Evolutionary conservation across 2,329 filamentous ascomycete species (phyloP).

Genomic region (Pseudogymnoascus sp.): DNA sequence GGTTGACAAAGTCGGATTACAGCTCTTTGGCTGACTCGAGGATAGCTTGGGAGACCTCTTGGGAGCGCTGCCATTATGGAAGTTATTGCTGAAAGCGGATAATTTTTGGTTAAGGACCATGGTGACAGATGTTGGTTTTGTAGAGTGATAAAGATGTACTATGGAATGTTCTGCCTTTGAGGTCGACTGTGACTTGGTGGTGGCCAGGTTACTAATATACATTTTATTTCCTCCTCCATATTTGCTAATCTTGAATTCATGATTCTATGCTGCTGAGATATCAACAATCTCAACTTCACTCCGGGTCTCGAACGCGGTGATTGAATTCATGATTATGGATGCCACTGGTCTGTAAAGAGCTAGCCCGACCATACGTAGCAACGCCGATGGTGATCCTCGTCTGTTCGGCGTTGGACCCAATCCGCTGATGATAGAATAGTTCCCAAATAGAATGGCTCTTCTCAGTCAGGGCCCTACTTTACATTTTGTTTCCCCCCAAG

Average conservation of each 20-base stretch:
- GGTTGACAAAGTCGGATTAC: conserved; percentile 14
- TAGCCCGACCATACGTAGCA: neutral
- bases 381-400: neutral
- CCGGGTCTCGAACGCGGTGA: neutral
- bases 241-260: neutral
- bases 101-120: conserved; percentile 17
- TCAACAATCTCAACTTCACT: neutral
- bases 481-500: neutral
- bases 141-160: neutral
- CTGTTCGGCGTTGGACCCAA: neutral
- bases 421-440: neutral
- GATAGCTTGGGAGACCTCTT: conserved; percentile 13
- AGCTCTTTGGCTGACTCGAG: neutral
- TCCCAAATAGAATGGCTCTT: neutral
- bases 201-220: neutral
- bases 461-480: neutral
- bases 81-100: conserved; percentile 10
- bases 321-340: neutral
- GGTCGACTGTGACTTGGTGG: neutral
- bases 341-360: neutral
- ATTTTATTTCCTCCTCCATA: neutral
- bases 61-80: conserved; percentile 15
- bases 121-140: conserved; percentile 12
- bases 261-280: neutral
- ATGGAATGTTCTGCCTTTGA: neutral